Percentiles rank a stretch among this genome's conserved stretches.
Evolutionary conservation across 2,329 filamentous ascomycete genomes (phyloP).

Genomic region (Parascedosporium putredinis): DNA sequence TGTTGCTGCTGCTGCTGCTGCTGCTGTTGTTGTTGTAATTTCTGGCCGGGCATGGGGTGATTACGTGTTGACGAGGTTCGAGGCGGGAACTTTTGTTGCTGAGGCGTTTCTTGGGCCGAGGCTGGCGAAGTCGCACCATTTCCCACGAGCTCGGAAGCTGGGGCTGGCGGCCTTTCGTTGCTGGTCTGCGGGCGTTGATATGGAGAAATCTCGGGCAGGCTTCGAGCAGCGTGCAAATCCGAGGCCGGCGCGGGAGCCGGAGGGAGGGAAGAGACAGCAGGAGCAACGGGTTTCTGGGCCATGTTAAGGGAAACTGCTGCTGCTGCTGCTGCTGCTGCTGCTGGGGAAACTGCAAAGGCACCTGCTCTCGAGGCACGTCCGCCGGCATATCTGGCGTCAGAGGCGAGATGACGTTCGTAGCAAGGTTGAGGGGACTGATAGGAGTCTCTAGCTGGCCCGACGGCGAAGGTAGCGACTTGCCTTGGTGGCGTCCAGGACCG

Average conservation of each 20-base stretch:
- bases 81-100: slow-evolving; percentile 19
- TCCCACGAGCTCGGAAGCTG: slow-evolving; percentile 6
- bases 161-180: slow-evolving; percentile 15
- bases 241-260: slow-evolving; percentile 11
- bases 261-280: slow-evolving; percentile 16
- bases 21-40: too few species aligned
- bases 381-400: neutral
- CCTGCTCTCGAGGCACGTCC: slow-evolving; percentile 6
- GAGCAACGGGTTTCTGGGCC: slow-evolving; percentile 14
- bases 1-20: slow-evolving; percentile 10
- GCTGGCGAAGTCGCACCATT: slow-evolving; percentile 2
- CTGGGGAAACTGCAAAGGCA: neutral
- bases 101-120: slow-evolving; percentile 12
- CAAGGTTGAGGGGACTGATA: neutral
- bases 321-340: neutral
- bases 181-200: slow-evolving; percentile 12
- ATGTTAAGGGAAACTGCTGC: too few species aligned
- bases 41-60: slow-evolving; percentile 13
- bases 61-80: slow-evolving; percentile 21
- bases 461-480: neutral
- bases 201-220: slow-evolving; percentile 15
- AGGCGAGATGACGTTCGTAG: neutral
- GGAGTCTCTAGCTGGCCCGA: neutral
- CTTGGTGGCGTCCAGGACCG: neutral
- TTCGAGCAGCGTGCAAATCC: slow-evolving; percentile 16